Conservation (phyloP, 805 yeast species). For the Scheffersomyces amazonensis region DNA sequence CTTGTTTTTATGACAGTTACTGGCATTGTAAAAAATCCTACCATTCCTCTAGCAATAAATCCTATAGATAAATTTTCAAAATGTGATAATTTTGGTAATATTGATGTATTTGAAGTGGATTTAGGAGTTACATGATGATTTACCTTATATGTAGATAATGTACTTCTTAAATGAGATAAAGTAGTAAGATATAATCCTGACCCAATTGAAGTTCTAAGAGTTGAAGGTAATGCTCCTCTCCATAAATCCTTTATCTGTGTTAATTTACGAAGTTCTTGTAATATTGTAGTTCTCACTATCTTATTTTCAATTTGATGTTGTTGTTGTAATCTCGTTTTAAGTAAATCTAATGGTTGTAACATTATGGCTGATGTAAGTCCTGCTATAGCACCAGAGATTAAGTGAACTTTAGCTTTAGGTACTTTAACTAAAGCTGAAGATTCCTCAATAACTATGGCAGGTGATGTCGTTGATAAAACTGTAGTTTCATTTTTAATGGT, state of each 20-base stretch:
- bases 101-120: constrained; percentile 10
- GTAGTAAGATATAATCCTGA: constrained; percentile 82
- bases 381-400: constrained; percentile 78
- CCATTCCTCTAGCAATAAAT: constrained; percentile 70
- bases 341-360: constrained; percentile 84
- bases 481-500: no score
- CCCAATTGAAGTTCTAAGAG: constrained; percentile 85
- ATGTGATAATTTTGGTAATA: constrained; percentile 69
- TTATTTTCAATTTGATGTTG: constrained; percentile 20
- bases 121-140: not conserved
- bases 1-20: constrained; percentile 87
- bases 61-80: constrained; percentile 74
- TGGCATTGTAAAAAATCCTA: constrained; percentile 92
- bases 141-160: constrained; percentile 34
- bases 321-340: constrained; percentile 78
- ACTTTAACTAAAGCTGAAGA: no score
- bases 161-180: constrained; percentile 58
- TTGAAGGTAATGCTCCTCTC: constrained; percentile 94
- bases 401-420: constrained; percentile 42
- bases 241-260: constrained; percentile 56
- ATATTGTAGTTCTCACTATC: constrained; percentile 25
- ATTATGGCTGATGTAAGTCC: constrained; percentile 79
- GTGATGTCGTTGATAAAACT: not conserved
- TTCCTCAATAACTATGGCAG: not conserved
- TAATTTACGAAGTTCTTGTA: constrained; percentile 42